Evolutionary conservation across 495 filamentous ascomycete genomes (phyloP), one percentile per base, ranked within the genome.

Genomic region (Pyrenula aspistea): DNA sequence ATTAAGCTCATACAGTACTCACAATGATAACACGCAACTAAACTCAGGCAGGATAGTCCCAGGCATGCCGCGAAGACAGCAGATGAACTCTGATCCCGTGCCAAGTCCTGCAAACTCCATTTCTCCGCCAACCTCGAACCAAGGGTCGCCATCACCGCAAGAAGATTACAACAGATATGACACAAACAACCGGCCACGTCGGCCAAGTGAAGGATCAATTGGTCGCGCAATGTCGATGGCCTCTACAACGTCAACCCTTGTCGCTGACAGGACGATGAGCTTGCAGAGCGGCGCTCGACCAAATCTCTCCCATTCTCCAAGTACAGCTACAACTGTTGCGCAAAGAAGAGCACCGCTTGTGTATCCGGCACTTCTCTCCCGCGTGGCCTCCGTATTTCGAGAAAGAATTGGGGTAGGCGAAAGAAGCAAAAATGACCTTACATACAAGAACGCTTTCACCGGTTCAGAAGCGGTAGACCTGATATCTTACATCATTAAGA

Each of bases 401-500:
- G 90, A 94, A 59, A 85, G 87, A 65, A 88, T 97, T 25, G 70
- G 81, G 10, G 74, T 91, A 47, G 84, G 83, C 23, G 94, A 97
- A 62, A 82, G 91, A 53, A 89, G 88, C 49, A 99, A 99, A 79
- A 96, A 99, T 76, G 92, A 89, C 25, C 72, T 99, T 50, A 90
- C 91, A 0, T 99, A 99, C 73, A 96, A 95, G 69, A 94, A 89
- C 68, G 89, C 91, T 2, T 99, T 99, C 66, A 88, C 87, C 51
- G 94, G 94, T 56, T 81, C 86, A 24, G 93, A 99, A 68, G 93
- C 94, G 21, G 94, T 99, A 24, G 94, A 97, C 69, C 74, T 96
- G 60, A 89, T 99, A 54, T 83, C 85, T 1, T 89, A 87, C 63
- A 97, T 97, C 62, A 96, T 97, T 66, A 87, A 92, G 68, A 99